These are phyloP conservation scores for Wickerhamiella qilinensis DNA, from an alignment of 805 yeast species.

Conservation along the genomic window DNA sequence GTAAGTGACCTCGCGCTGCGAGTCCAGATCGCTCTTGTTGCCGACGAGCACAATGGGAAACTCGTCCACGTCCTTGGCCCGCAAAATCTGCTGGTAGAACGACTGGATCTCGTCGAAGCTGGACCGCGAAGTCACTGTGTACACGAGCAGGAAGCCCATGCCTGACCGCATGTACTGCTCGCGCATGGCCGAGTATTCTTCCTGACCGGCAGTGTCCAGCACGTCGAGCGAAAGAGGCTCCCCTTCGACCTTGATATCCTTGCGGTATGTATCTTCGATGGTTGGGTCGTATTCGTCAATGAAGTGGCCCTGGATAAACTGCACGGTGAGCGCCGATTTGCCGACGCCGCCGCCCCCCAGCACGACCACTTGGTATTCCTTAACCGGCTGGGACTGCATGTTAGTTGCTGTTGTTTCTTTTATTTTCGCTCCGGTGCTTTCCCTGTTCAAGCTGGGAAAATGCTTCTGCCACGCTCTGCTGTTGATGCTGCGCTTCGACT, in stretches of 20 bases:
- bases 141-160: slow-evolving; percentile 81
- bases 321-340: slow-evolving; percentile 89
- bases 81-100: slow-evolving; percentile 60
- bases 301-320: slow-evolving; percentile 84
- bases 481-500: too few relatives aligned
- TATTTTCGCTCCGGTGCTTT: too few relatives aligned
- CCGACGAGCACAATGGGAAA: slow-evolving; percentile 84
- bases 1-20: slow-evolving; percentile 59
- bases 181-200: slow-evolving; percentile 84
- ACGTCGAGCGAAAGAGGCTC: slow-evolving; percentile 71
- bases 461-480: too few relatives aligned
- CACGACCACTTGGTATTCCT: slow-evolving; percentile 84
- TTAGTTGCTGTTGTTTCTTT: background rate
- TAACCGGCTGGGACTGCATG: slow-evolving; percentile 5
- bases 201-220: slow-evolving; percentile 97
- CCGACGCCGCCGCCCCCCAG: slow-evolving; percentile 99
- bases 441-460: too few relatives aligned
- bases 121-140: slow-evolving; percentile 65
- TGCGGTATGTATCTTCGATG: slow-evolving; percentile 61
- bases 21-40: slow-evolving; percentile 66
- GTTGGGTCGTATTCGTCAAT: slow-evolving; percentile 98
- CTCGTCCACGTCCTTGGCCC: slow-evolving; percentile 36
- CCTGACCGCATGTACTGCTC: slow-evolving; percentile 96
- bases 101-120: slow-evolving; percentile 73
- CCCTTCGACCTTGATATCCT: slow-evolving; percentile 70